phyloP scores from a whole-genome alignment of 1,284 basidiomycete genomes.

The Apiotrichum porosum region DNA sequence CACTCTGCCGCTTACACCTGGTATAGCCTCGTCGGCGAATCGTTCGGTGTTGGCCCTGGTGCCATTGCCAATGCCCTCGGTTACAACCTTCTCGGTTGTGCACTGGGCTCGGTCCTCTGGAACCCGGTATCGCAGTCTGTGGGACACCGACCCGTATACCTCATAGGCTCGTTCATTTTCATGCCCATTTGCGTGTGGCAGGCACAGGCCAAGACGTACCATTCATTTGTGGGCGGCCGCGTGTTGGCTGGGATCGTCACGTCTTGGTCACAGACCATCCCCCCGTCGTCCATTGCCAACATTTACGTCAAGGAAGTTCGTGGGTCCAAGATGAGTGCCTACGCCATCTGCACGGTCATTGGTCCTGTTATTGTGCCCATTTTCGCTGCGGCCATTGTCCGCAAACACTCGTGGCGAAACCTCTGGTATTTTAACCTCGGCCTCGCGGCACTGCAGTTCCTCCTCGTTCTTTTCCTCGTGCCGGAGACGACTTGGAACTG shows the following conservation, averaged over 20 bases:
- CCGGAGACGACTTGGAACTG: slow-evolving; percentile 45
- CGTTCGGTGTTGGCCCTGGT: slow-evolving; percentile 20
- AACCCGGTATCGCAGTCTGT: slow-evolving; percentile 31
- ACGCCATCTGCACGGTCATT: slow-evolving; percentile 24
- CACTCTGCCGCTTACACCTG: too few species aligned
- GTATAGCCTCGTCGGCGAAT: background rate
- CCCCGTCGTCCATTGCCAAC: slow-evolving; percentile 30
- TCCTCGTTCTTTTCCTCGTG: slow-evolving; percentile 29
- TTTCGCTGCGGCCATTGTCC: slow-evolving; percentile 36
- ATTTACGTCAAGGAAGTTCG: slow-evolving; percentile 34
- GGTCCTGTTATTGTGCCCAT: slow-evolving; percentile 42
- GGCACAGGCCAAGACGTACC: slow-evolving; percentile 26
- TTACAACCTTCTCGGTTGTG: slow-evolving; percentile 45
- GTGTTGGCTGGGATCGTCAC: slow-evolving; percentile 26
- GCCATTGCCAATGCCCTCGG: slow-evolving; percentile 43
- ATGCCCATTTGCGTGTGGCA: slow-evolving; percentile 43
- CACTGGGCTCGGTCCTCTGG: slow-evolving; percentile 41
- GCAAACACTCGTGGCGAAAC: slow-evolving; percentile 27
- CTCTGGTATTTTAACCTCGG: slow-evolving; percentile 42
- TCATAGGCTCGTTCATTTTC: slow-evolving; percentile 42
- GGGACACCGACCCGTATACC: slow-evolving; percentile 41
- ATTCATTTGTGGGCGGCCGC: slow-evolving; percentile 22
- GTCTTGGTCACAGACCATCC: slow-evolving; percentile 30
- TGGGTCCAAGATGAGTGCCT: slow-evolving; percentile 41
- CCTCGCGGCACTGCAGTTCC: slow-evolving; percentile 18